Conservation (phyloP, 2,329 filamentous ascomycete species). For the Ramularia endophylla region DNA sequence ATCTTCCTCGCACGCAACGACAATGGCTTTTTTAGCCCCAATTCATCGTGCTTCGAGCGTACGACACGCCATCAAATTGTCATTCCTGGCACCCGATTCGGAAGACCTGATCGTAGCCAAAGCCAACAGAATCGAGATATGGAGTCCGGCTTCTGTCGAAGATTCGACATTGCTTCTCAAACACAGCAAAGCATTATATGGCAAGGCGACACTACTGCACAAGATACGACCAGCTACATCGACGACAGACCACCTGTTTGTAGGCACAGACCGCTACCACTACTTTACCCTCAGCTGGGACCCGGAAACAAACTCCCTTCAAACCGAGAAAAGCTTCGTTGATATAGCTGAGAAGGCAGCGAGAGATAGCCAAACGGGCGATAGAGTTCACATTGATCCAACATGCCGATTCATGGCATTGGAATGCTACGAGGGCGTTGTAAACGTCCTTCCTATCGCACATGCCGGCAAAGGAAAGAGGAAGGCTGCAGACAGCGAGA, state of each 20-base stretch:
- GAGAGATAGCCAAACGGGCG: slow-evolving; percentile 72
- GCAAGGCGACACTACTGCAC: slow-evolving; percentile 79
- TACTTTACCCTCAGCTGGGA: slow-evolving; percentile 93
- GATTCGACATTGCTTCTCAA: slow-evolving; percentile 56
- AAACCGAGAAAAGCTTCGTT: slow-evolving; percentile 53
- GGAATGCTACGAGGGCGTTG: slow-evolving; percentile 62
- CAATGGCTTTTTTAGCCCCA: slow-evolving; percentile 90
- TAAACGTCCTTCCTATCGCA: slow-evolving; percentile 58
- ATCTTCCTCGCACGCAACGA: slow-evolving; percentile 5
- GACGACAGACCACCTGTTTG: slow-evolving; percentile 76
- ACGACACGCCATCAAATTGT: slow-evolving; percentile 76
- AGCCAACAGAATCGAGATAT: slow-evolving; percentile 80
- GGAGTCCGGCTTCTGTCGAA: slow-evolving; percentile 46
- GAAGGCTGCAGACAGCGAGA: slow-evolving; percentile 38
- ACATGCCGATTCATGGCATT: slow-evolving; percentile 62
- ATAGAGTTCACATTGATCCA: slow-evolving; percentile 79
- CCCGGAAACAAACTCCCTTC: slow-evolving; percentile 45
- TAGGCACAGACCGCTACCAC: slow-evolving; percentile 82
- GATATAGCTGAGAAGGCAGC: slow-evolving; percentile 56
- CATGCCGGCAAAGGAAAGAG: slow-evolving; percentile 47
- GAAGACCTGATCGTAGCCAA: slow-evolving; percentile 84
- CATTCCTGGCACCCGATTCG: slow-evolving; percentile 65
- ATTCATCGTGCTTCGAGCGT: slow-evolving; percentile 91
- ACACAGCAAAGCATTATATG: slow-evolving; percentile 70
- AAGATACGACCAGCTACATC: slow-evolving; percentile 70